phyloP scores from a whole-genome alignment of 2,329 filamentous ascomycete genomes.

The Nemania diffusa region DNA sequence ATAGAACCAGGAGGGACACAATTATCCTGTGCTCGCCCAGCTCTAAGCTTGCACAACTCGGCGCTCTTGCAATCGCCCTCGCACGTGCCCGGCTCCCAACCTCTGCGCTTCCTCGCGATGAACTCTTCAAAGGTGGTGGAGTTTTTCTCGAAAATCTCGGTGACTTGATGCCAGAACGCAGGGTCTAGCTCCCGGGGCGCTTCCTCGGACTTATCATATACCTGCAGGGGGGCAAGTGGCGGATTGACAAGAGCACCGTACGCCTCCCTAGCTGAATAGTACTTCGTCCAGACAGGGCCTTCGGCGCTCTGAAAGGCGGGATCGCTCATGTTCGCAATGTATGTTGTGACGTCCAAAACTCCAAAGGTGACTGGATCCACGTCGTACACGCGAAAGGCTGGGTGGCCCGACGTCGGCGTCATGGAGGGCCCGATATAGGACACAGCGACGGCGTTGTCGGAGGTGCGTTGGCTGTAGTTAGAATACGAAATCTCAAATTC shows the following conservation, averaged over 20 bases:
- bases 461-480: conserved; percentile 56
- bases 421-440: conserved; percentile 66
- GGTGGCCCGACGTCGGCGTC: conserved; percentile 65
- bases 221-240: conserved; percentile 50
- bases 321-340: conserved; percentile 63
- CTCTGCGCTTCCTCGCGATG: conserved; percentile 59
- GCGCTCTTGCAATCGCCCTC: conserved; percentile 50
- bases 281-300: conserved; percentile 62
- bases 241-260: conserved; percentile 61
- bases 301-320: conserved; percentile 55
- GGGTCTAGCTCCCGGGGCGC: conserved; percentile 58
- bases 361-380: conserved; percentile 67
- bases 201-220: conserved; percentile 30
- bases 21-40: conserved; percentile 63
- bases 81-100: conserved; percentile 52
- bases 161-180: conserved; percentile 69
- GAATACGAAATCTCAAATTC: conserved; percentile 66
- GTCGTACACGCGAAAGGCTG: conserved; percentile 68
- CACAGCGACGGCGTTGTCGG: conserved; percentile 58
- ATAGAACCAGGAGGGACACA: conserved; percentile 54
- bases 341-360: conserved; percentile 64
- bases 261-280: conserved; percentile 66
- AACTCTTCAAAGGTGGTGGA: conserved; percentile 58
- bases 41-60: conserved; percentile 65
- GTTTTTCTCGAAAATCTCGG: conserved; percentile 58